Evolutionary conservation across 2,329 filamentous ascomycete species (phyloP).

Genomic region (Coleophoma crateriformis): DNA sequence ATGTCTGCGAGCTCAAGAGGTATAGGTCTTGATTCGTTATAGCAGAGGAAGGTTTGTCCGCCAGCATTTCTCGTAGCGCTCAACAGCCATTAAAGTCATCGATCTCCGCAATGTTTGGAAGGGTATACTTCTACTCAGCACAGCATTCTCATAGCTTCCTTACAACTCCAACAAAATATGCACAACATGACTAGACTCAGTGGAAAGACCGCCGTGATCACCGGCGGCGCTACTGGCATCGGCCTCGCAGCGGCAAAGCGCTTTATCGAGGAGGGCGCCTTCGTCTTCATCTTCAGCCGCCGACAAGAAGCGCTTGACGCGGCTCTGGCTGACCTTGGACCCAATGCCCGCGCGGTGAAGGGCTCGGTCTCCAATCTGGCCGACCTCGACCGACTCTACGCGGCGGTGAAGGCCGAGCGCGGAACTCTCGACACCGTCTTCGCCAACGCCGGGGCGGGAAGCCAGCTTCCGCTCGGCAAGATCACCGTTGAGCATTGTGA

Average conservation of each 20-base stretch:
- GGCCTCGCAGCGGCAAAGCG: constrained; percentile 11
- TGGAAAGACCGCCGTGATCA: constrained; percentile 14
- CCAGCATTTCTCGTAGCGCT: neutral
- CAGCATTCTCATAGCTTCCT: constrained; percentile 2
- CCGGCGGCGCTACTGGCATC: constrained; percentile 15
- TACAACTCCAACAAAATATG: constrained; percentile 6
- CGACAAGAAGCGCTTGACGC: constrained; percentile 13
- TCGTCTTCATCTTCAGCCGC: constrained; percentile 13
- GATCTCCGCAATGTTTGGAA: constrained; percentile 8
- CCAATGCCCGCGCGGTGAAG: constrained; percentile 13
- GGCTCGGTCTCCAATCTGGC: constrained; percentile 14
- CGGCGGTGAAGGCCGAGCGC: constrained; percentile 16
- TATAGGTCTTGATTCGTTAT: too few species aligned
- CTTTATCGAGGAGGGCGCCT: constrained; percentile 12
- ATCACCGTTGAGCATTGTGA: constrained; percentile 18
- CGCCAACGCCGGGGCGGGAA: constrained; percentile 14
- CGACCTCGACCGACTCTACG: constrained; percentile 17
- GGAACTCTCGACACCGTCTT: constrained; percentile 18
- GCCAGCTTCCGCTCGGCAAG: constrained; percentile 13
- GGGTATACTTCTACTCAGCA: neutral
- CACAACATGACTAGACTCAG: constrained; percentile 5
- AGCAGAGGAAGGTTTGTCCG: too few species aligned
- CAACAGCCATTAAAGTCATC: constrained; percentile 7
- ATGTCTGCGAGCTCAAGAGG: too few species aligned
- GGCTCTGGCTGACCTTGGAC: constrained; percentile 9